A percentile compares a stretch with the other conserved stretches of the same genome.
These are phyloP conservation scores for Termitomyces sp. DNA, from an alignment of 768 basidiomycete genomes.

Conservation along the genomic window DNA sequence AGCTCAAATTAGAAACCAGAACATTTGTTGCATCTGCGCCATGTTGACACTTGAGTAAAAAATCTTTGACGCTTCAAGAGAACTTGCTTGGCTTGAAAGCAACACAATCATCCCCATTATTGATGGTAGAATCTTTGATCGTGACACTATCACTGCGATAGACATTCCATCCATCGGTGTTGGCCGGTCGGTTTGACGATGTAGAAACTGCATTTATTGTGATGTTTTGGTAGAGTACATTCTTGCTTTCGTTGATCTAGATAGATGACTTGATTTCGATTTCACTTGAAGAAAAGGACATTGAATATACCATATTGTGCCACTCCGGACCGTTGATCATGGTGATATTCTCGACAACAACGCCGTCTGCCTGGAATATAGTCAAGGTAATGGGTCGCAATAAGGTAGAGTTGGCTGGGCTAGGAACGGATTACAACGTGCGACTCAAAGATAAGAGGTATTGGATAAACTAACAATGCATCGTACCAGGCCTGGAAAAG, in stretches of 20 bases:
- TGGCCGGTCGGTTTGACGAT: conserved; percentile 33
- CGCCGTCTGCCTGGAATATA: conserved; percentile 43
- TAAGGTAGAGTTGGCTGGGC: conserved; percentile 38
- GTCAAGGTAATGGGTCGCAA: conserved; percentile 53
- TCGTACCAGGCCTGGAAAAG: conserved; percentile 46
- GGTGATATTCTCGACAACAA: conserved; percentile 38
- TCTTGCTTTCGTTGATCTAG: conserved; percentile 42
- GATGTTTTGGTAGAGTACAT: conserved; percentile 40
- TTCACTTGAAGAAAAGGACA: background rate
- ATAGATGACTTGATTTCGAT: background rate
- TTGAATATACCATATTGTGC: conserved; percentile 37
- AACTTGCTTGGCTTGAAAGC: conserved; percentile 47
- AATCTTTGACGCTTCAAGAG: background rate
- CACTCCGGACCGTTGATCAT: conserved; percentile 49
- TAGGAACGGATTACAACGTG: conserved; percentile 10
- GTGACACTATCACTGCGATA: conserved; percentile 48
- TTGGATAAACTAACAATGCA: conserved; percentile 28
- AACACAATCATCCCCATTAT: conserved; percentile 57
- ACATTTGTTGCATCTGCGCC: conserved; percentile 46
- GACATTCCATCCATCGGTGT: conserved; percentile 63
- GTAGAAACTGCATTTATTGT: conserved; percentile 41
- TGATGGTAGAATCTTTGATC: conserved; percentile 44
- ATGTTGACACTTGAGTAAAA: background rate
- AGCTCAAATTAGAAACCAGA: conserved; percentile 49
- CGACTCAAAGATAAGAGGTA: background rate